These are phyloP conservation scores for Prunus fruticosa DNA, from an alignment of 306 rosid species.

Conservation along the genomic window DNA sequence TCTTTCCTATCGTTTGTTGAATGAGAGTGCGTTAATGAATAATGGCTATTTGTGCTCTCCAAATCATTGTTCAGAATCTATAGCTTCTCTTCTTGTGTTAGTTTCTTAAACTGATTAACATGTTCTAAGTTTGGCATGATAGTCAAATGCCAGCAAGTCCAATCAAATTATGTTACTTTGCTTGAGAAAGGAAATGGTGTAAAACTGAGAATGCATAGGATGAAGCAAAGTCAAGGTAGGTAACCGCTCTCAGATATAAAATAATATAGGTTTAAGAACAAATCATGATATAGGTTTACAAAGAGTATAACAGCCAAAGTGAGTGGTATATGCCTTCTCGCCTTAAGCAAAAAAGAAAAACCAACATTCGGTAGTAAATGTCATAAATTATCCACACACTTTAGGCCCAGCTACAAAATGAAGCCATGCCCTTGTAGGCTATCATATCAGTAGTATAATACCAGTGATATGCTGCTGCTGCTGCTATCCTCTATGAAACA, in stretches of 20 bases:
- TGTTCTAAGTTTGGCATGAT: too few species aligned
- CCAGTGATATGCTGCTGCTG: background rate
- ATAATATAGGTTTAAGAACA: background rate
- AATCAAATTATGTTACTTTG: too few species aligned
- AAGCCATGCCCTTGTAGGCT: conserved; percentile 6
- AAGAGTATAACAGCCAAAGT: background rate
- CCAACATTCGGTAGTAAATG: too few species aligned
- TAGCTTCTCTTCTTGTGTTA: too few species aligned
- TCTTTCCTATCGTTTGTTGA: background rate
- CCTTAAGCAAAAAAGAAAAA: background rate
- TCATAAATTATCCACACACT: background rate
- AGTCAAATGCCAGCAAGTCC: too few species aligned
- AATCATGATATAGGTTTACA: background rate
- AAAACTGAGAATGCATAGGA: background rate
- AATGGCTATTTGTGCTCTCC: too few species aligned
- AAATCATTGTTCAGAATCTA: too few species aligned
- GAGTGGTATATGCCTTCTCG: background rate
- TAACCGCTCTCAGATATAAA: too few species aligned
- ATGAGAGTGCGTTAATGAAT: background rate
- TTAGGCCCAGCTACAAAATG: background rate
- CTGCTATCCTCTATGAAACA: conserved; percentile 1
- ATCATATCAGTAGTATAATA: background rate
- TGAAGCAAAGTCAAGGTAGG: too few species aligned
- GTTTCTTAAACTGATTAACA: too few species aligned
- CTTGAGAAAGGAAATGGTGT: too few species aligned